Evolutionary conservation across 1,284 basidiomycete genomes (phyloP), one percentile per base, ranked within the genome.

Genomic region (Macrocystidia cucumis): DNA sequence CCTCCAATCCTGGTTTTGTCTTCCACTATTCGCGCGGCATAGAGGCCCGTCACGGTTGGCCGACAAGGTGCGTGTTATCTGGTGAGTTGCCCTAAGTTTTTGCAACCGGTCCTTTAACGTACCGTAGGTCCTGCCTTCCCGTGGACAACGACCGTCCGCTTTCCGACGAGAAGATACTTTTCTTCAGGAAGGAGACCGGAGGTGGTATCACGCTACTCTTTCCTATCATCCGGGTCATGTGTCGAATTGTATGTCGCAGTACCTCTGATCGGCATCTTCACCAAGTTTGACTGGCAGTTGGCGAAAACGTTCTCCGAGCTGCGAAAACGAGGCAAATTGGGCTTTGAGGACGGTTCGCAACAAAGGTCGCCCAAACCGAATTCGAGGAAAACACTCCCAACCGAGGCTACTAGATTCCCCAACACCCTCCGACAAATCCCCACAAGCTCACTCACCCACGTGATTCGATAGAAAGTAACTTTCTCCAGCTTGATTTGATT

Each of bases 21-120:
- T 55, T 57, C 34, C 54, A 57, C 25, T 52, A 56, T 32, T 57
- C 54, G 1, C 19, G 48, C 5, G 54, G 54, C 7, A 50, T 56
- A 16, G 55, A 56, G 31, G 37, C 49, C 6, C 50, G 51, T 9
- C 35, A 1, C 39, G 26, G 9, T 35, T 39, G 25, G 29, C 55
- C 3, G 22, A 36, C 2, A 37, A 37, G 24, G 22, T 55, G 3
- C 54, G 55, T 43, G 50, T 41, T 2, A 56, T 53, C 30, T 56
- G 54, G 54, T 49, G 16, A 9, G 23, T n/a, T n/a, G n/a, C n/a
- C n/a, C 5, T 12, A 27, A 27, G 5, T 3, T 7, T 27, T 16
- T 27, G 3, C 25, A 3, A 27, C 3, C 5, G n/a, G 25, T 27
- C 16, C 7, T 16, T 27, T 16, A 5, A 27, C 25, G n/a, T 3